phyloP scores from a whole-genome alignment of 2,329 filamentous ascomycete species.

The Arthrobotrys musiformis region DNA sequence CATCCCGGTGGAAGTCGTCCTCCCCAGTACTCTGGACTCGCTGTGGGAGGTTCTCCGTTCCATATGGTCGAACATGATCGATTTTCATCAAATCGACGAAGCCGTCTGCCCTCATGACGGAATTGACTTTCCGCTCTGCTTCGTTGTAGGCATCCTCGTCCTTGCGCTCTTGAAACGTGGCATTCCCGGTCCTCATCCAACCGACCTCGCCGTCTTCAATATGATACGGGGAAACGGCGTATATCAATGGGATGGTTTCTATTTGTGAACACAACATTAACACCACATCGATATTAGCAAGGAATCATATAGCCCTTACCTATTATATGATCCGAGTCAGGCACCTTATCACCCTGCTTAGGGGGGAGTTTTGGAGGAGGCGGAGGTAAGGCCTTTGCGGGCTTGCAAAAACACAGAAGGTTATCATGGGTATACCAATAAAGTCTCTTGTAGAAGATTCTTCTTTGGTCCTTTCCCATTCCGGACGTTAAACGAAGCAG shows the following conservation, averaged over 20 bases:
- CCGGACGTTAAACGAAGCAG: slow-evolving; percentile 74
- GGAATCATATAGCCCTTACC: slow-evolving; percentile 61
- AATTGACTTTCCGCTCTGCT: slow-evolving; percentile 69
- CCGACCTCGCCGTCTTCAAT: slow-evolving; percentile 67
- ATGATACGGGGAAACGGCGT: slow-evolving; percentile 72
- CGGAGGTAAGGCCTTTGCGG: slow-evolving; percentile 71
- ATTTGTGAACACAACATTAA: slow-evolving; percentile 1
- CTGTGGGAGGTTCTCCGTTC: slow-evolving; percentile 33
- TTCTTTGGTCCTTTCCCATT: slow-evolving; percentile 69
- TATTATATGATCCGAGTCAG: slow-evolving; percentile 68
- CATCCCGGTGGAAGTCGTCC: slow-evolving; percentile 52
- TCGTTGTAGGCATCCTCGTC: slow-evolving; percentile 72
- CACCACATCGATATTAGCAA: neutral
- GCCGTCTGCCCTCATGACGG: slow-evolving; percentile 71
- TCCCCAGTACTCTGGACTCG: slow-evolving; percentile 45
- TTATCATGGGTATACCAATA: slow-evolving; percentile 75
- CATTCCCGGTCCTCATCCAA: slow-evolving; percentile 68
- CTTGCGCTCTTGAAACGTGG: slow-evolving; percentile 65
- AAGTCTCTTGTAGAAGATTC: slow-evolving; percentile 72
- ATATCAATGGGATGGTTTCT: slow-evolving; percentile 67
- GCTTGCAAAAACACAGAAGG: slow-evolving; percentile 72
- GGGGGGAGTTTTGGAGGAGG: slow-evolving; percentile 69
- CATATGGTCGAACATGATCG: slow-evolving; percentile 69
- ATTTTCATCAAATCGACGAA: slow-evolving; percentile 73
- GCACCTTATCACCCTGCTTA: slow-evolving; percentile 65